A percentile compares a stretch with the other conserved stretches of the same genome.
Conservation (phyloP, 495 filamentous ascomycete genomes). For the Pseudomonodictys pantanalensis region DNA sequence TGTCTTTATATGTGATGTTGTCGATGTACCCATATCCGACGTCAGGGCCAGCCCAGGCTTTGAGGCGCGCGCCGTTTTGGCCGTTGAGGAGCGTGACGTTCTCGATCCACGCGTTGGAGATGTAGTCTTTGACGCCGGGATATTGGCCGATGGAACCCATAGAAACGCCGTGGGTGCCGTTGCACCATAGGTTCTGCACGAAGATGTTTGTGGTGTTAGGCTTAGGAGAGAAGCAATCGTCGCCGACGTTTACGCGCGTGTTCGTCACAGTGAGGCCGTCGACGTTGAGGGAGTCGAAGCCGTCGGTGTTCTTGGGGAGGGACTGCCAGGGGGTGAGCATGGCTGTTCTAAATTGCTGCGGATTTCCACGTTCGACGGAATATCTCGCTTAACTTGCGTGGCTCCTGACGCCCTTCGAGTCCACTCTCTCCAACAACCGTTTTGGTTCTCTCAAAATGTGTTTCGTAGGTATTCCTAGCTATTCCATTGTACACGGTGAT, state of each 20-base stretch:
- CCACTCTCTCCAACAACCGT: too few species aligned
- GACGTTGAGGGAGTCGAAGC: slow-evolving; percentile 62
- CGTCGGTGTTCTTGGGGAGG: slow-evolving; percentile 64
- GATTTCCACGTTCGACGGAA: too few species aligned
- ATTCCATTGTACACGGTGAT: too few species aligned
- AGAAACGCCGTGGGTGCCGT: slow-evolving; percentile 69
- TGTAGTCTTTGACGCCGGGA: slow-evolving; percentile 55
- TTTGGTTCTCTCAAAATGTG: too few species aligned
- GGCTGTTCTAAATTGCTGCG: too few species aligned
- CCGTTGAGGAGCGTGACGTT: slow-evolving; percentile 67
- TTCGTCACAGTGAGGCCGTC: slow-evolving; percentile 64
- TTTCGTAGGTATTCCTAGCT: too few species aligned
- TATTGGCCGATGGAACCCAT: slow-evolving; percentile 71
- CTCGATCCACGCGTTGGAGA: slow-evolving; percentile 61
- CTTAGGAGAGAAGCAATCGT: slow-evolving; percentile 75
- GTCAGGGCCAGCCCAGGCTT: slow-evolving; percentile 63
- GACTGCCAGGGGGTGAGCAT: slow-evolving; percentile 49
- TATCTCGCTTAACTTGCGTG: too few species aligned
- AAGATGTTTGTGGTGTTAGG: slow-evolving; percentile 71
- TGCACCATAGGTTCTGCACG: slow-evolving; percentile 66
- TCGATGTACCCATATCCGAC: slow-evolving; percentile 56
- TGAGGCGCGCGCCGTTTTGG: slow-evolving; percentile 66
- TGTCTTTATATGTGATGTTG: slow-evolving; percentile 57
- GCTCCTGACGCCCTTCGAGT: too few species aligned
- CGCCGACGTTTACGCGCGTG: slow-evolving; percentile 64